Percentiles rank a stretch among this genome's conserved stretches.
Conservation (phyloP, 2,329 filamentous ascomycete species). For the Diaporthe vaccinii region DNA sequence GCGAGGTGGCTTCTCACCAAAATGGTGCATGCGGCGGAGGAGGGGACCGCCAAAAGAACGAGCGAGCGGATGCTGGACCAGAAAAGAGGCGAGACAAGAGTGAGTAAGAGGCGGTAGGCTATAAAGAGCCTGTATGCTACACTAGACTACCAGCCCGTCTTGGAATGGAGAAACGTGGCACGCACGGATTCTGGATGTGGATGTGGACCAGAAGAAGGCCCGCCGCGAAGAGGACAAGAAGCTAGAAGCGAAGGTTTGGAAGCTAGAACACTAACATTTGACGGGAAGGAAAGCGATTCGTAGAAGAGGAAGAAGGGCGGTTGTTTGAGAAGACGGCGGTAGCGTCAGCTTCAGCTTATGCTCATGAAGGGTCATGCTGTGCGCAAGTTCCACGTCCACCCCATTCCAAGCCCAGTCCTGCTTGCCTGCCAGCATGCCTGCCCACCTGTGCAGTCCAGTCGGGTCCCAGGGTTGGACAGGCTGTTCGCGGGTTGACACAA, state of each 20-base stretch:
- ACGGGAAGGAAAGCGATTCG: constrained; percentile 28
- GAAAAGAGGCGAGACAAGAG: constrained; percentile 25
- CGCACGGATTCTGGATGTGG: constrained; percentile 13
- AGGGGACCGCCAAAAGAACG: neutral
- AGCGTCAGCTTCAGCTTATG: neutral
- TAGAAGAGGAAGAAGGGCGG: constrained; percentile 21
- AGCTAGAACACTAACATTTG: constrained; percentile 18
- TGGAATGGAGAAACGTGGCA: constrained; percentile 29
- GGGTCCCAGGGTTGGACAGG: neutral
- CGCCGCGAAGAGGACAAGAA: neutral
- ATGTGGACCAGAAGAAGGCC: constrained; percentile 18
- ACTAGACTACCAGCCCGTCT: constrained; percentile 17
- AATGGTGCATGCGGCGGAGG: constrained; percentile 4
- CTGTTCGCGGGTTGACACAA: neutral
- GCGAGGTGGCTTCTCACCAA: constrained; percentile 21
- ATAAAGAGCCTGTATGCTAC: constrained; percentile 36
- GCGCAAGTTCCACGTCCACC: neutral
- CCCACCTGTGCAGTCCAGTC: neutral
- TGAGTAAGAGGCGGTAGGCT: constrained; percentile 34
- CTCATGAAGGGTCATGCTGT: neutral
- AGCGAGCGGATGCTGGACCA: neutral
- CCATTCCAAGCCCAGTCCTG: neutral
- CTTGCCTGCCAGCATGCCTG: neutral
- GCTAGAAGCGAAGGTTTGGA: constrained; percentile 1
- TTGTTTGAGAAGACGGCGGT: constrained; percentile 26